Evolutionary conservation across 2,329 filamentous ascomycete genomes (phyloP), one percentile per base, ranked within the genome.

Genomic region (Fusarium burgessii): DNA sequence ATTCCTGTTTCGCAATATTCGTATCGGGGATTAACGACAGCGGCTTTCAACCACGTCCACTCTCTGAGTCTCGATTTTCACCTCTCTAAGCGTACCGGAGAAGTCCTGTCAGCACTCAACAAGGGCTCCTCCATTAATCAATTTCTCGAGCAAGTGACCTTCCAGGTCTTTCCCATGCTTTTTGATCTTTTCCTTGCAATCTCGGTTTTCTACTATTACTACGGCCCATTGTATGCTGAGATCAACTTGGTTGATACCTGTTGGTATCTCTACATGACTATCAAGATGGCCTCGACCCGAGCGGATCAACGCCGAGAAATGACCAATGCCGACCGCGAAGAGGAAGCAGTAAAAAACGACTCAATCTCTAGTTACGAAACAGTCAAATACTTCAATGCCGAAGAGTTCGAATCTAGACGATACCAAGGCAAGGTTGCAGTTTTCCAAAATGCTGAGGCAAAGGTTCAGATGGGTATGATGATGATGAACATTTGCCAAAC

Each of bases 321-420:
- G 92, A 95, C 95, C 54, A 98, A 98, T 78, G 93, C 94, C 17
- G 94, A 96, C 74, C 89, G 96, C 70, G 94, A 98, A 82, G 94
- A 98, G 82, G 95, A 98, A 81, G 96, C 96, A 10, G 94, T 98
- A 74, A 98, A 98, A 82, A 98, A 98, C 78, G 96, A 99, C 80
- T 98, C 96, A 1, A 96, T 99, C 84, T 94, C 96, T 68, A 97
- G 94, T n/a, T 99, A 98, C 80, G 96, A 99, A 83, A 95, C 93
- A 4, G 93, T 95, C 78, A 96, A 95, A 79, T 95, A 95, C 77
- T 96, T 96, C 85, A 95, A 95, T 74, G 93, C 93, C 11, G 93
- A 95, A 77, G 85, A 88, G 4, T 95, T 92, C 77, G 93, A 96
- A 77, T 94, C 94, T 73, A 84, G 86, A 51, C 88, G 93, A 27